Conservation (phyloP, 2,329 filamentous ascomycete genomes). For the Phialocephala sp. region DNA sequence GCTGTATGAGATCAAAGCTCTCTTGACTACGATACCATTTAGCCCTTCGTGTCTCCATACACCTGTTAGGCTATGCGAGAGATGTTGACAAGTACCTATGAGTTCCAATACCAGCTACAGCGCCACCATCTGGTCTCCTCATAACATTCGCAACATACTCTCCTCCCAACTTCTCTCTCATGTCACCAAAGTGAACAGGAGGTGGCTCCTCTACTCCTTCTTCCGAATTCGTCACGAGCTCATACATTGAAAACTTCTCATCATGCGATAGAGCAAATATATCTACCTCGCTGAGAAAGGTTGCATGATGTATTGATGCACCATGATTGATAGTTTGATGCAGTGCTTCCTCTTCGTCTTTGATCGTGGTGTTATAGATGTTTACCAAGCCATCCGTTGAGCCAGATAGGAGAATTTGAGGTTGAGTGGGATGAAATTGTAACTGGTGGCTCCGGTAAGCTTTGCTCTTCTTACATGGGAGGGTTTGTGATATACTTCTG, state of each 20-base stretch:
- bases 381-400: slow-evolving; percentile 83
- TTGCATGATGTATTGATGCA: slow-evolving; percentile 75
- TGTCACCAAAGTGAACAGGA: slow-evolving; percentile 68
- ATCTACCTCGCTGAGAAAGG: slow-evolving; percentile 68
- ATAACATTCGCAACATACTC: slow-evolving; percentile 76
- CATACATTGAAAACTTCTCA: slow-evolving; percentile 77
- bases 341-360: slow-evolving; percentile 78
- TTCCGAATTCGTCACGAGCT: slow-evolving; percentile 67
- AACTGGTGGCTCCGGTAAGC: slow-evolving; percentile 49
- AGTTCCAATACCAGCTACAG: slow-evolving; percentile 67
- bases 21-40: slow-evolving; percentile 50
- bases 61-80: slow-evolving; percentile 21
- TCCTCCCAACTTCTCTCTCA: slow-evolving; percentile 67
- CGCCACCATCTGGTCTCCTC: slow-evolving; percentile 63
- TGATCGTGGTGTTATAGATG: slow-evolving; percentile 72
- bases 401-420: slow-evolving; percentile 71
- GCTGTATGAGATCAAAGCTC: slow-evolving; percentile 64
- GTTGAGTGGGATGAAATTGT: slow-evolving; percentile 64
- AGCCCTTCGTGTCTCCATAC: neutral
- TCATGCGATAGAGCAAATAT: slow-evolving; percentile 79
- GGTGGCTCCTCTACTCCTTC: slow-evolving; percentile 58
- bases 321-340: slow-evolving; percentile 80
- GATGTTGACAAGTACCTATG: slow-evolving; percentile 61
- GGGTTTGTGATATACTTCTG: slow-evolving; percentile 50
- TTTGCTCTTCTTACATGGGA: slow-evolving; percentile 28